Percentiles rank a stretch among this genome's conserved stretches.
These are phyloP conservation scores for Conticribra guillardii DNA, from an alignment of 108 stramenopile genomes.

Conservation along the genomic window DNA sequence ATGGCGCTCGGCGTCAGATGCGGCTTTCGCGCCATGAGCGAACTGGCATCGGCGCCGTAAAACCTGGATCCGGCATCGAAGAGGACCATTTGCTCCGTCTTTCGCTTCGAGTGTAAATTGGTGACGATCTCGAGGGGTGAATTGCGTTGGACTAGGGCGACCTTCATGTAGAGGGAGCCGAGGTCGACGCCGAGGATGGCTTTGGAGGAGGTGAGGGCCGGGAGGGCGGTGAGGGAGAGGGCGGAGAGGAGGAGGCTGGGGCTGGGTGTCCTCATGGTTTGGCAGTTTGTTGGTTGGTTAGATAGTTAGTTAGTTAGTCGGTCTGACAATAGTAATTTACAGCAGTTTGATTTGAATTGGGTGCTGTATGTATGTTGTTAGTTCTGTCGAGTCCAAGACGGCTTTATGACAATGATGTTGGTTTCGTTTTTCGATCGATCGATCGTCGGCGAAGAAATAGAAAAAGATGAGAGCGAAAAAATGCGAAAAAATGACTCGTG, in stretches of 20 bases:
- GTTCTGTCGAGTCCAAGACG: too few species aligned
- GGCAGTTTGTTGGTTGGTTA: too few species aligned
- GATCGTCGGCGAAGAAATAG: too few species aligned
- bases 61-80: conserved; percentile 95
- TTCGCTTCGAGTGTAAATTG: conserved; percentile 98
- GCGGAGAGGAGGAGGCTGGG: conserved; percentile 33
- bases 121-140: conserved; percentile 98
- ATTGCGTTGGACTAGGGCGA: conserved; percentile 96
- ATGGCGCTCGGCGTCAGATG: conserved; percentile 81
- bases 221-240: conserved; percentile 23
- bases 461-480: too few species aligned
- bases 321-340: too few species aligned
- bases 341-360: too few species aligned
- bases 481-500: too few species aligned
- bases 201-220: conserved; percentile 63
- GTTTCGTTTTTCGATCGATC: too few species aligned
- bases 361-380: too few species aligned
- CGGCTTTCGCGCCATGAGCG: conserved; percentile 92
- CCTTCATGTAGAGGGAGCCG: conserved; percentile 98
- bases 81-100: conserved; percentile 97
- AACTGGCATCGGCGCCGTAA: conserved; percentile 94
- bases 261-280: too few species aligned
- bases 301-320: too few species aligned
- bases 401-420: too few species aligned
- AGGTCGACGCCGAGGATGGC: conserved; percentile 98